These are phyloP conservation scores for Patellifolia procumbens DNA, from an alignment of 179 eudicot species.

Conservation along the genomic window DNA sequence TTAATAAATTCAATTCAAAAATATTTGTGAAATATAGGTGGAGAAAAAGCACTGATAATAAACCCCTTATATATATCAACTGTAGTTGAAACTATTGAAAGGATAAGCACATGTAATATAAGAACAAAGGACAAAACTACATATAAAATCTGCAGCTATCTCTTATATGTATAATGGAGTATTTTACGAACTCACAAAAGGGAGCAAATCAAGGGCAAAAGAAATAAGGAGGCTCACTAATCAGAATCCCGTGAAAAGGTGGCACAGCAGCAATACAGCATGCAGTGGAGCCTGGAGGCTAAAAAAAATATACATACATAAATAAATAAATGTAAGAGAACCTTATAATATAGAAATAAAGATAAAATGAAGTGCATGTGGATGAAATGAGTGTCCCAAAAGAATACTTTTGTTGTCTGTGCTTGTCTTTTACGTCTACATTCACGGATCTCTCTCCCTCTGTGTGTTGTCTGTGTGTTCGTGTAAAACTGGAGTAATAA, in stretches of 20 bases:
- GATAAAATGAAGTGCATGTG: constrained; percentile 6
- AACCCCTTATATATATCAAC: no score
- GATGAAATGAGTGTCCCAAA: constrained; percentile 2
- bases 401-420: constrained; percentile 15
- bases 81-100: no score
- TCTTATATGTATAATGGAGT: background rate
- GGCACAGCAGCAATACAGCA: background rate
- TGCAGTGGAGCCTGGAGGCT: background rate
- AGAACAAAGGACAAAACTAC: no score
- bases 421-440: constrained; percentile 32
- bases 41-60: no score
- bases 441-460: constrained; percentile 31
- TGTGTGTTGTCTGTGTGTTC: background rate
- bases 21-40: no score
- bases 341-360: no score
- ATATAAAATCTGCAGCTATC: background rate
- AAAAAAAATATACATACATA: no score
- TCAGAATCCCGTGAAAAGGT: constrained; percentile 19
- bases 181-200: background rate
- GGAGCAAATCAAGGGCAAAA: background rate
- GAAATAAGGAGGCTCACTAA: background rate
- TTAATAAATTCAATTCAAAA: no score
- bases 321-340: no score
- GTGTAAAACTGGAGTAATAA: constrained; percentile 2
- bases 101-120: no score